A percentile compares a stretch with the other conserved stretches of the same genome.
These are phyloP conservation scores for Geotrichum histeridarum DNA, from an alignment of 1,139 yeast species.

Conservation along the genomic window DNA sequence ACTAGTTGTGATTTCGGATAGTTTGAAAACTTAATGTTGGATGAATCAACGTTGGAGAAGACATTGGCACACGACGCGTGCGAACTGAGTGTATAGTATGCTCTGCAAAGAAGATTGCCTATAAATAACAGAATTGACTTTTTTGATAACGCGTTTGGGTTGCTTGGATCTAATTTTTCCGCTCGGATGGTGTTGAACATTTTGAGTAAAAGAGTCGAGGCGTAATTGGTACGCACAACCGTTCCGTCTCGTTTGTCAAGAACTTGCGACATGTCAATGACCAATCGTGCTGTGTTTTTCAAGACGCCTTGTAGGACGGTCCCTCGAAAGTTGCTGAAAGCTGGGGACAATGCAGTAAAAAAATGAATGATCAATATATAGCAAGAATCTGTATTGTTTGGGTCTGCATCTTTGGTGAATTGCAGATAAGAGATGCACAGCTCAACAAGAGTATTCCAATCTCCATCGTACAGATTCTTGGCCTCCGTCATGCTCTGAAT, in stretches of 20 bases:
- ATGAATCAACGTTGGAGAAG: slow-evolving; percentile 65
- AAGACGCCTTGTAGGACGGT: slow-evolving; percentile 46
- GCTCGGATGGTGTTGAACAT: slow-evolving; percentile 61
- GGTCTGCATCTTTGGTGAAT: slow-evolving; percentile 53
- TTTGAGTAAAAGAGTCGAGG: slow-evolving; percentile 55
- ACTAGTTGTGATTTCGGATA: slow-evolving; percentile 53
- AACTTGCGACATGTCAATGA: slow-evolving; percentile 49
- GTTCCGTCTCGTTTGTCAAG: slow-evolving; percentile 43
- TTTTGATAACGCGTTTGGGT: slow-evolving; percentile 35
- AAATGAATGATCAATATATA: slow-evolving; percentile 55
- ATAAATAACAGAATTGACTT: slow-evolving; percentile 51
- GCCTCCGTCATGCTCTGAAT: slow-evolving; percentile 37
- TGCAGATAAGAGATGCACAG: slow-evolving; percentile 49
- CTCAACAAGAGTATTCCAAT: slow-evolving; percentile 52
- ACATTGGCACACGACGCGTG: slow-evolving; percentile 71
- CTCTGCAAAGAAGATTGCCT: slow-evolving; percentile 54
- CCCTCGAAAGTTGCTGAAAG: slow-evolving; percentile 56
- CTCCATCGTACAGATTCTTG: slow-evolving; percentile 40
- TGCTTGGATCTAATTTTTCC: slow-evolving; percentile 42
- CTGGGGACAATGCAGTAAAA: slow-evolving; percentile 52
- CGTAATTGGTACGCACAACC: slow-evolving; percentile 47
- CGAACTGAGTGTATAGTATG: slow-evolving; percentile 57
- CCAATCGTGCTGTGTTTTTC: slow-evolving; percentile 40
- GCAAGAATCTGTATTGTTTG: slow-evolving; percentile 52
- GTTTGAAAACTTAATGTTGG: slow-evolving; percentile 45